Conservation (phyloP, 2,329 filamentous ascomycete genomes). For the Aureobasidium musti region DNA sequence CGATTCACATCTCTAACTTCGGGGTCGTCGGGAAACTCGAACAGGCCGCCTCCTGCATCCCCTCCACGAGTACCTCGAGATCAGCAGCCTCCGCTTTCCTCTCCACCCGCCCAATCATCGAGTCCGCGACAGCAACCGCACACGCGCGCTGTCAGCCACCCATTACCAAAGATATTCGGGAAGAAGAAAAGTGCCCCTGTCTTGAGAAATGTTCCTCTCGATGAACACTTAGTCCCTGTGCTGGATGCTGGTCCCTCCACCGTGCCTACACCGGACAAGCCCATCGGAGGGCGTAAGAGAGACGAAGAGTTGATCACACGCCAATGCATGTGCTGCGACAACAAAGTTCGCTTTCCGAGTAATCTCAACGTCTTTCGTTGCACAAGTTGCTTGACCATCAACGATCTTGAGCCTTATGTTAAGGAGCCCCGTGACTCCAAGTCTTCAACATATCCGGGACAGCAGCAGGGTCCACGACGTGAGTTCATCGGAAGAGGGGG, state of each 20-base stretch:
- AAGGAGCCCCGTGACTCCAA: conserved; percentile 11
- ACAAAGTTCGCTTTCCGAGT: conserved; percentile 75
- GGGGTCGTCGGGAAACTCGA: not conserved
- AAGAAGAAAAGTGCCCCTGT: conserved; percentile 52
- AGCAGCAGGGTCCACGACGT: conserved; percentile 13
- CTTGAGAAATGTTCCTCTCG: conserved; percentile 32
- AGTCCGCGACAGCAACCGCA: conserved; percentile 24
- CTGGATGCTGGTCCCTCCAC: conserved; percentile 40
- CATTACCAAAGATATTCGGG: conserved; percentile 71
- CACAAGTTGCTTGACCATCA: conserved; percentile 80
- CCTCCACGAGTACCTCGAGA: not conserved
- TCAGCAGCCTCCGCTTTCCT: not conserved
- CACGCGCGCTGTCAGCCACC: conserved; percentile 60
- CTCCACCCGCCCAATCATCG: conserved; percentile 6
- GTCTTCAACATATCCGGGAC: conserved; percentile 8
- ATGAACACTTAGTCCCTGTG: conserved; percentile 49
- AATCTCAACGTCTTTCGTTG: conserved; percentile 75
- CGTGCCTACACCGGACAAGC: conserved; percentile 33
- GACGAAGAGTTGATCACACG: conserved; percentile 65
- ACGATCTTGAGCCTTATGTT: conserved; percentile 60
- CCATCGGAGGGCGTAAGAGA: conserved; percentile 38
- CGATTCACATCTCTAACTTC: conserved; percentile 31
- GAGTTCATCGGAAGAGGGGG: not conserved
- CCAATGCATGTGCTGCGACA: conserved; percentile 83
- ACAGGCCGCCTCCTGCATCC: conserved; percentile 4